Evolutionary conservation across 177 flowering plant genomes (phyloP).

Genomic region (Vitis hybrid): DNA sequence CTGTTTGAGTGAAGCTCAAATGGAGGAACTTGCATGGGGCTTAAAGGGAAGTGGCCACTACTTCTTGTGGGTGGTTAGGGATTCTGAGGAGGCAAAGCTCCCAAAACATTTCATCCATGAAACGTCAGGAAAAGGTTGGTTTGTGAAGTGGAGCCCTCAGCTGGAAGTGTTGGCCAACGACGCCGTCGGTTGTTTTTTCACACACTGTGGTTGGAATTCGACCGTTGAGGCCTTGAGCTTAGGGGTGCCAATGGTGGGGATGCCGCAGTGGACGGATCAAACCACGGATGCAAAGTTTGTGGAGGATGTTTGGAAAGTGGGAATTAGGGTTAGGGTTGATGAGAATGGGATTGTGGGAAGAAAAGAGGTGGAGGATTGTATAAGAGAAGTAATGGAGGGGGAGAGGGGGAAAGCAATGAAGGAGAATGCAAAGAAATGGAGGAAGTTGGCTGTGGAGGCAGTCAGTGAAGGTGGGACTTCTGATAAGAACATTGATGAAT

Average conservation of each 20-base stretch:
- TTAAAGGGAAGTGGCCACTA: conserved; percentile 16
- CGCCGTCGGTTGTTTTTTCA: conserved; percentile 47
- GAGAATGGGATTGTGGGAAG: conserved; percentile 36
- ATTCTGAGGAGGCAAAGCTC: conserved; percentile 34
- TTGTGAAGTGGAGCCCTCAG: conserved; percentile 52
- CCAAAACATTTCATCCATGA: conserved; percentile 28
- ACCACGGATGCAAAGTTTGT: conserved; percentile 41
- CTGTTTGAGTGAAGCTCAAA: conserved; percentile 20
- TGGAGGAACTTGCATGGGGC: conserved; percentile 41
- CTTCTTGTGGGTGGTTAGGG: conserved; percentile 58
- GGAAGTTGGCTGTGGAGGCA: conserved; percentile 31
- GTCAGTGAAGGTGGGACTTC: conserved; percentile 45
- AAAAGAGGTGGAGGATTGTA: conserved; percentile 33
- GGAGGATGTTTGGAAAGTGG: conserved; percentile 46
- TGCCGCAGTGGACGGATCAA: conserved; percentile 57
- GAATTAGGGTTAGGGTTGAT: conserved; percentile 32
- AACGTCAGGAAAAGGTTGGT: conserved; percentile 29
- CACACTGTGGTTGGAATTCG: conserved; percentile 67
- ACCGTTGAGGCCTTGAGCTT: conserved; percentile 37
- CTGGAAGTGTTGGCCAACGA: conserved; percentile 36
- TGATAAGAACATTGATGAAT: conserved; percentile 38
- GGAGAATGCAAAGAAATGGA: conserved; percentile 30
- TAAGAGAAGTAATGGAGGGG: conserved; percentile 42
- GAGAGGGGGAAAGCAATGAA: conserved; percentile 21
- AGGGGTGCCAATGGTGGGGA: conserved; percentile 44